Evolutionary conservation across 768 basidiomycete genomes (phyloP).

Genomic region (Floccularia luteovirens): DNA sequence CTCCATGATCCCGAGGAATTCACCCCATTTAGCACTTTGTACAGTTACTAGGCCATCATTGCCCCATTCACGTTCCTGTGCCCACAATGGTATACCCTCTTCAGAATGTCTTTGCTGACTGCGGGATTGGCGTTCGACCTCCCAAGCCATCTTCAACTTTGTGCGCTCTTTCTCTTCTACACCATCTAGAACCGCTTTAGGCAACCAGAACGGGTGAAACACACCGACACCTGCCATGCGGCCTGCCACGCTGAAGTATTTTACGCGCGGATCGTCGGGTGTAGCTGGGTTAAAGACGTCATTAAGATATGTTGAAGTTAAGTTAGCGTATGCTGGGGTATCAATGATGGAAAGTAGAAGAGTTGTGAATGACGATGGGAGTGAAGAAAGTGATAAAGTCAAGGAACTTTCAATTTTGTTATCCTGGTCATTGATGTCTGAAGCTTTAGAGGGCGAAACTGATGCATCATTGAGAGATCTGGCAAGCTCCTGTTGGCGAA

Average conservation of each 20-base stretch:
- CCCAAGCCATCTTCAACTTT: conserved; percentile 29
- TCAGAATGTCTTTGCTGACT: conserved; percentile 1
- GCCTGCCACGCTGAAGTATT: conserved; percentile 89
- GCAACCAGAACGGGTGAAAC: conserved; percentile 96
- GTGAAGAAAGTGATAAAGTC: conserved; percentile 46
- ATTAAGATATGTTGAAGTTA: conserved; percentile 79
- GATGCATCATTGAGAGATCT: conserved; percentile 7
- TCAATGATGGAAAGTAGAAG: conserved; percentile 86
- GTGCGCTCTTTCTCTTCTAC: conserved; percentile 57
- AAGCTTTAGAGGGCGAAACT: conserved; percentile 1
- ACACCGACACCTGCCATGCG: conserved; percentile 58
- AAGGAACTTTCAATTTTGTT: conserved; percentile 23
- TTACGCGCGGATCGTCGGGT: conserved; percentile 73
- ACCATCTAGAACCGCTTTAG: conserved; percentile 90
- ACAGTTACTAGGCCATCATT: conserved; percentile 92
- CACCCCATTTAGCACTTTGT: conserved; percentile 93
- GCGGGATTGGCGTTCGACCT: conserved; percentile 16
- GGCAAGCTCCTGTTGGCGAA: conserved; percentile 26
- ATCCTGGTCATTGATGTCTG: conserved; percentile 5
- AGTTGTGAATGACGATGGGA: conserved; percentile 81
- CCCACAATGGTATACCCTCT: conserved; percentile 31
- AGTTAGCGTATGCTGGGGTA: conserved; percentile 93
- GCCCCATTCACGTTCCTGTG: conserved; percentile 55
- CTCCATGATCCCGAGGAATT: conserved; percentile 86
- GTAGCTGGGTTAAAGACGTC: conserved; percentile 77